Base-by-base conservation (phyloP, 2,329 filamentous ascomycete species). In the Diaporthe sp. region DNA sequence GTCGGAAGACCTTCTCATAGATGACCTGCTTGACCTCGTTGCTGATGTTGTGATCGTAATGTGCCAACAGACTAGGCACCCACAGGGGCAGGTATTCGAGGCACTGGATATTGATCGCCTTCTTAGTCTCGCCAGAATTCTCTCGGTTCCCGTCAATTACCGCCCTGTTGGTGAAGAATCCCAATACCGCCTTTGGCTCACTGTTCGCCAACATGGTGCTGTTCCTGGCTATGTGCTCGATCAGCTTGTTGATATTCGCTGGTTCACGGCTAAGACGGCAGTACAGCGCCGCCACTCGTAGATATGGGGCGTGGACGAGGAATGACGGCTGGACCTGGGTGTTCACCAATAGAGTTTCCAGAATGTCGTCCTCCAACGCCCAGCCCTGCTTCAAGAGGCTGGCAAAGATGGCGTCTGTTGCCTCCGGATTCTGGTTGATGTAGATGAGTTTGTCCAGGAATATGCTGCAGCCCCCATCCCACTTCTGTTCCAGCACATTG, bases 371-470 rank as follows among this genome's bases (percentile, higher is more conserved):
- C 56, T 91, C 89, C 81, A 91, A 86, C 9, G 83, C 78, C 0
- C 84, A 81, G 72, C 88, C 87, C 27, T 88, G 83, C n/a, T 84
- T 82, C 55, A 94, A 82, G 47, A 95, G 85, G 4, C 86, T 84
- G 50, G 82, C 82, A 65, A 95, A 80, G 70, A 95, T 92, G 17
- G 82, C 84, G 66, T 88, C 85, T 2, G 89, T 90, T 3, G 85
- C 84, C 2, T 79, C 76, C 0, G 82, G 81, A 71, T 91, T 91
- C 78, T 92, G 89, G 76, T 92, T 88, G 65, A 93, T 86, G 27
- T 85, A 84, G 37, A 95, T 85, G 35, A 95, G 85, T 80, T 93
- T 94, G 79, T 92, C 90, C 32, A 93, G 80, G 70, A 93, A 90
- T n/a, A 91, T 83, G 76, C 88, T 90, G 70, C 79, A 75, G 56